Base-by-base conservation (phyloP, 2,329 filamentous ascomycete genomes). In the Penicillium glabrum region DNA sequence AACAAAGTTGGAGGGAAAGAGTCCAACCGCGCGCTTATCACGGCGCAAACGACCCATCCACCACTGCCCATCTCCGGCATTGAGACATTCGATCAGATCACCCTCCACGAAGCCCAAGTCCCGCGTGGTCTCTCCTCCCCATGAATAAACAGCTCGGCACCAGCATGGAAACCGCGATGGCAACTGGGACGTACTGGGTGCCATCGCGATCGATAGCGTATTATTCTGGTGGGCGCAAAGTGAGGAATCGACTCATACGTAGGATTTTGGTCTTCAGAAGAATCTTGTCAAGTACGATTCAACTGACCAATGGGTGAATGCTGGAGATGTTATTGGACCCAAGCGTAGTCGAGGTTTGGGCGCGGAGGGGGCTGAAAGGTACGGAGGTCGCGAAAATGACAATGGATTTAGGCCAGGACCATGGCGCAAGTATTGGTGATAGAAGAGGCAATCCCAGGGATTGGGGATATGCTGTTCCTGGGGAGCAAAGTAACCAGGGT, bases 1-100 rank as follows among this genome's bases (percentile, higher is more conserved):
- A 71, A 99, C 95, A 71, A 99, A 99, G 77, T 99, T 99, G 69
- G 93, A 97, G 0, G 95, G 95, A 70, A 99, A 99, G 21, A 95
- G 82, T 53, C 95, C 95, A 68, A 97, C 88, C 69, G 93, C 92
- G 69, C 93, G 87, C 74, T 90, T 89, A 77, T 99, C 95, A 66
- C 95, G 86, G 71, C 88, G 90, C 71, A 99, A 78, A 61, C 93
- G 86, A 47, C 95, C 95, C 77, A 93, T 96, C 95, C 95, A 99
- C 95, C 95, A 99, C 46, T 91, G 93, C 51, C 95, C 95, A 77
- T 99, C 95, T 61, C 95, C 95, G 21, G 95, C 95, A 74, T 99
- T 99, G 52, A 99, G 82, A 71, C 93, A 97, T 84, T 99, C 95
- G 73, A 99, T 99, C 64, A 99, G 78, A 76, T 99, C 95, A 62